Evolutionary conservation across 2,329 filamentous ascomycete genomes (phyloP).

Genomic region (Pseudopyrenochaeta lycopersici): DNA sequence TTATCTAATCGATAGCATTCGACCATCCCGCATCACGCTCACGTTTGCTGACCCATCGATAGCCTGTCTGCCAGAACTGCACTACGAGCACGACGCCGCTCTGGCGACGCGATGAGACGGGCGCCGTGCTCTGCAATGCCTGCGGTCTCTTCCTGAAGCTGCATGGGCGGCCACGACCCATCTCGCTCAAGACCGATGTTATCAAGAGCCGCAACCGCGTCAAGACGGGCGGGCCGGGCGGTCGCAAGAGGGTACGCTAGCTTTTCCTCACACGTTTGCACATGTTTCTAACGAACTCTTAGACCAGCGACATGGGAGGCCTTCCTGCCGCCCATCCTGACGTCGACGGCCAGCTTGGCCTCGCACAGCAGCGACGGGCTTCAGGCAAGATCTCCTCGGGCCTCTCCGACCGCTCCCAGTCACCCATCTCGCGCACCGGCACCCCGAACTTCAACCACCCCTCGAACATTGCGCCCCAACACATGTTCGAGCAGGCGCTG

Average conservation of each 20-base stretch:
- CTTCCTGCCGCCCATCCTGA: conserved; percentile 65
- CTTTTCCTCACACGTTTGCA: background rate
- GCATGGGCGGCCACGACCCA: conserved; percentile 90
- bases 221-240: conserved; percentile 82
- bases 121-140: conserved; percentile 96
- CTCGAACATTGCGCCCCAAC: conserved; percentile 74
- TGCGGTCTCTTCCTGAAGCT: conserved; percentile 98
- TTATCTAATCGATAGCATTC: conserved; percentile 52
- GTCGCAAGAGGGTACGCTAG: conserved; percentile 79
- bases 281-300: conserved; percentile 14
- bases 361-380: conserved; percentile 69
- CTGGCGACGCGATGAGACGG: conserved; percentile 96
- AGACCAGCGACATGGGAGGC: conserved; percentile 60
- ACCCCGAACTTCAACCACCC: conserved; percentile 76
- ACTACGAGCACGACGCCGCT: conserved; percentile 93
- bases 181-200: conserved; percentile 97
- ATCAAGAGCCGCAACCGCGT: conserved; percentile 99
- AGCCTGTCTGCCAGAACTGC: conserved; percentile 98
- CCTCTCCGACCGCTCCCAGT: conserved; percentile 77
- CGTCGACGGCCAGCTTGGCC: conserved; percentile 62
- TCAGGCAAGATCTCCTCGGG: conserved; percentile 78
- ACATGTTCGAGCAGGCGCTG: conserved; percentile 80
- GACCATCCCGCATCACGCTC: conserved; percentile 18
- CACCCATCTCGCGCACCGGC: conserved; percentile 79
- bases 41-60: conserved; percentile 24